Conservation (phyloP, 139 green algal species). For the Chlamydomonas asymmetrica region DNA sequence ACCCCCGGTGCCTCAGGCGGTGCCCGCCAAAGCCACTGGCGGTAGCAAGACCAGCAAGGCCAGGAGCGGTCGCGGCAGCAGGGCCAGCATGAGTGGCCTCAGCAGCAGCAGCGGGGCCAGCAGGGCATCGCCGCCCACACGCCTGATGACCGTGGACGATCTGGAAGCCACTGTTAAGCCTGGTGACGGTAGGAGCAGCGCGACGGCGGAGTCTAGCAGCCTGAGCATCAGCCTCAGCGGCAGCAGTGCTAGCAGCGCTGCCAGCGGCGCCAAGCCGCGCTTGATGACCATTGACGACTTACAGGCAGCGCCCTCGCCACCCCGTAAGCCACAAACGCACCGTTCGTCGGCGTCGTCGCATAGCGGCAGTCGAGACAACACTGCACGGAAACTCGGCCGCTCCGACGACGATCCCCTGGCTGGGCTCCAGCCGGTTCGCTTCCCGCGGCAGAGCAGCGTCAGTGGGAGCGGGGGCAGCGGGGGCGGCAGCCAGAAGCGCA, state of each 20-base stretch:
- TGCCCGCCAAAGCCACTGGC: too few relatives aligned
- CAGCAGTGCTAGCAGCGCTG: not conserved
- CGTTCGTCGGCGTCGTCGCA: too few relatives aligned
- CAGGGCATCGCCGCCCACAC: not conserved
- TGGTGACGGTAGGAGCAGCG: not conserved
- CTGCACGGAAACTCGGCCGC: too few relatives aligned
- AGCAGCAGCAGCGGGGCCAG: not conserved
- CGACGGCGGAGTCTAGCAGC: not conserved
- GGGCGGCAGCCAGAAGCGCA: too few relatives aligned
- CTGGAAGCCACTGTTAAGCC: not conserved
- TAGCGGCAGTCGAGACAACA: too few relatives aligned
- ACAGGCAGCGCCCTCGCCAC: not conserved
- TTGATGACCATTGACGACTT: not conserved
- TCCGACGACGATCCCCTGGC: too few relatives aligned
- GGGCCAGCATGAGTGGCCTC: not conserved
- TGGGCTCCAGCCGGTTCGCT: too few relatives aligned
- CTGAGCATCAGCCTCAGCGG: not conserved
- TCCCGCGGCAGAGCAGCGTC: too few relatives aligned
- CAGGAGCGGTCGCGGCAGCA: not conserved
- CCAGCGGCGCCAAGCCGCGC: not conserved
- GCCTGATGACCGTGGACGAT: slow-evolving; percentile 15
- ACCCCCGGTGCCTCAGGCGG: not conserved
- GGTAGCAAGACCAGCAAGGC: not conserved
- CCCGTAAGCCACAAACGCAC: too few relatives aligned
- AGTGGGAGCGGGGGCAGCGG: too few relatives aligned